Base-by-base conservation (phyloP, 2,329 filamentous ascomycete genomes). In the Hypoxylon sp. region DNA sequence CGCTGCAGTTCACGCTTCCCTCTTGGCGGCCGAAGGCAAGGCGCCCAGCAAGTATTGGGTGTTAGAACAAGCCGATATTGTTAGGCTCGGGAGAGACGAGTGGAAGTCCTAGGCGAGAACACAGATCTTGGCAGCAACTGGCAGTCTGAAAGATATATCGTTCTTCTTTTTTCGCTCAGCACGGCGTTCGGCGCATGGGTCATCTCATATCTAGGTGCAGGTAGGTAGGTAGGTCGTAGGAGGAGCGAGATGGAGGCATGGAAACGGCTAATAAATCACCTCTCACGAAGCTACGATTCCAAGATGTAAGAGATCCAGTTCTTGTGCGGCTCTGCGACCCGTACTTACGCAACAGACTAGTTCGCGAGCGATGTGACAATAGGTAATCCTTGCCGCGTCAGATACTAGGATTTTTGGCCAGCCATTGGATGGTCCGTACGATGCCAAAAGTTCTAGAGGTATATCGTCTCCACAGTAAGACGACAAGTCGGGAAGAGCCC, bases 71-170 rank as follows among this genome's bases (percentile, higher is more conserved):
- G 74, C 73, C 18, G 91, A 93, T 63, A 90, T 93, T 72, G 77
- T 92, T n/a, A 83, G 81, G 70, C 75, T 92, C 65, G 91, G 90
- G n/a, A 83, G 84, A 71, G 84, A 82, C 18, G 87, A 87, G 78
- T 86, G 81, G 83, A 80, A 79, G 67, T 52, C 61, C 9, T 72
- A 55, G 60, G 12, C 2, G n/a, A 22, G 28, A 26, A n/a, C 45
- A 7, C 24, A n/a, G 14, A 3, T 45, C 2, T 6, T 12, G n/a
- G 12, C 18, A 26, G 22, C 8, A 4, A 16, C 16, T 56, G 36
- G 52, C n/a, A 16, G 14, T 42, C 12, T 18, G 33, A 40, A 24
- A 30, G 11, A 11, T 14, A 16, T 26, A 50, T 40, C 2, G 9
- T 12, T 38, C 4, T 44, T 36, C 38, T 46, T 42, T 38, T 28